Evolutionary conservation across 192 early-diverging fungal species (phyloP), one percentile per base, ranked within the genome.

Genomic region (Backusella morwellensis): DNA sequence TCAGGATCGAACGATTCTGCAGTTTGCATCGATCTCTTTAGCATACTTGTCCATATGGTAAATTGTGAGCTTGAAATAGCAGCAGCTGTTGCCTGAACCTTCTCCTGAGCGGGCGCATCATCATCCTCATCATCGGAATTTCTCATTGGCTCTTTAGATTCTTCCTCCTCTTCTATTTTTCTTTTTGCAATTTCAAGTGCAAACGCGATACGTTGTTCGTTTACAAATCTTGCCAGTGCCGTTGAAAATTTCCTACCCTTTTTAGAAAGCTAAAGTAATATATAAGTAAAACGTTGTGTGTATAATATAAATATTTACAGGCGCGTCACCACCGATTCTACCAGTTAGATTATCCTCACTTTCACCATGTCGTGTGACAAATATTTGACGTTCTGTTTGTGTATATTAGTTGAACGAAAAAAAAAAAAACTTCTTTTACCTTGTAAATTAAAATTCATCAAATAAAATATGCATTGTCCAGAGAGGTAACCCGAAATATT

Each of bases 391-490:
- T 19, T 90, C 82, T 82, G 82, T 77, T 41, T 32, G 29, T 32
- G 17, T 42, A 47, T 5, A 12, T 44, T 44, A 15, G 15, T 40
- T 40, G 9, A 32, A 32, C 1, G 29, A 32, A 32, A 32, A 32
- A 32, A 32, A 32, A 32, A 32, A 32, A 32, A 32, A 3, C 2
- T 32, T 32, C 1, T 32, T 32, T 80, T 79, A 85, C 91, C 84
- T 78, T 88, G 80, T 73, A 97, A 91, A 76, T 99, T 95, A 80
- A 98, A 97, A 84, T 99, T 97, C 97, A 98, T 98, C 77, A 99
- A 80, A 78, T 98, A 99, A 79, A 99, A 98, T 54, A 99, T 95
- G 54, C 95, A 95, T 84, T 99, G 98, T 19, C 93, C 92, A 36
- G 91, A 87, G 40, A 99, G 85, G 79, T 96, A 99, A 66, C 98